phyloP scores from a whole-genome alignment of 2,329 filamentous ascomycete species.

The Trichoderma oligosporum region DNA sequence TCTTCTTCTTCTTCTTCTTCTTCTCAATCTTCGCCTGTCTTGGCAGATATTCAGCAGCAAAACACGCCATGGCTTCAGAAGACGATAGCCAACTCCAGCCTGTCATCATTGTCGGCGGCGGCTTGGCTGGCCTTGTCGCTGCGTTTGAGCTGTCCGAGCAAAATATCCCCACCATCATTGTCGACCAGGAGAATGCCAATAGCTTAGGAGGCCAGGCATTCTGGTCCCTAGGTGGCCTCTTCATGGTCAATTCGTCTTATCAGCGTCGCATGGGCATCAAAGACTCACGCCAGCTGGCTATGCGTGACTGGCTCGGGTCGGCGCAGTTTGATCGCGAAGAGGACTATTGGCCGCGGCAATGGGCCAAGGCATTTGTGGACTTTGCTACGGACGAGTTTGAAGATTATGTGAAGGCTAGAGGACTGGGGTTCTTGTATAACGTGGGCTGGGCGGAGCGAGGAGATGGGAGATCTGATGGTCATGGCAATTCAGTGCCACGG shows the following conservation, averaged over 20 bases:
- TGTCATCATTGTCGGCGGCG: conserved; percentile 55
- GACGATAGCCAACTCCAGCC: conserved; percentile 28
- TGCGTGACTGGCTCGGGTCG: conserved; percentile 57
- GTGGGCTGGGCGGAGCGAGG: conserved; percentile 62
- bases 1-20: not conserved
- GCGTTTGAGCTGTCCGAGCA: conserved; percentile 53
- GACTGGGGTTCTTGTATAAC: conserved; percentile 50
- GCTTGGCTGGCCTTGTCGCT: conserved; percentile 57
- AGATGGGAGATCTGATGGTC: conserved; percentile 51
- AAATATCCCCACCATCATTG: conserved; percentile 46
- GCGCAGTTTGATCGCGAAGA: conserved; percentile 57
- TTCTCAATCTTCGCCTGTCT: not conserved
- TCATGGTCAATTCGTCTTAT: conserved; percentile 54
- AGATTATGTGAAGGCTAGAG: conserved; percentile 50
- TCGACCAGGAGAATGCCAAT: conserved; percentile 56
- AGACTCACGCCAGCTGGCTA: conserved; percentile 54
- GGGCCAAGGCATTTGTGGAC: conserved; percentile 62
- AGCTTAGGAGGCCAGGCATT: conserved; percentile 61
- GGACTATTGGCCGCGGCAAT: conserved; percentile 56
- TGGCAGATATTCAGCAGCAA: too few species aligned
- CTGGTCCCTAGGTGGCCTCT: conserved; percentile 60
- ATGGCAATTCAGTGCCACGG: conserved; percentile 60
- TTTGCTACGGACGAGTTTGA: conserved; percentile 59
- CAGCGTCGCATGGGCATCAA: conserved; percentile 57
- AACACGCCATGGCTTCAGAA: conserved; percentile 23